phyloP scores from a whole-genome alignment of 1,284 basidiomycete species.

The Macrocybe sp. region DNA sequence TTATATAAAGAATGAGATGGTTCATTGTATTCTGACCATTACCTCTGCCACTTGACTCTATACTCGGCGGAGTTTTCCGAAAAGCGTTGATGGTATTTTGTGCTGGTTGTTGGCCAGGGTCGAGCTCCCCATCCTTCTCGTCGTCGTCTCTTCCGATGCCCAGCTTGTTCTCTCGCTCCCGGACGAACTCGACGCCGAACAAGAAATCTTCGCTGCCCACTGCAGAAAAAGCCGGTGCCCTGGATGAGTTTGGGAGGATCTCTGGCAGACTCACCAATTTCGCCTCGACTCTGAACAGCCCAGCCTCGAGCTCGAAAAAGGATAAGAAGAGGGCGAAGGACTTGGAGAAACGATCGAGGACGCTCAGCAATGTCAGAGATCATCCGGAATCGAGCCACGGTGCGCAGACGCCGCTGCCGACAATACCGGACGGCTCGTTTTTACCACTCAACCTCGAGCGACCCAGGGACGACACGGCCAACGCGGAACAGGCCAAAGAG shows the following conservation, averaged over 20 bases:
- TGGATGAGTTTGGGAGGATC: slow-evolving; percentile 67
- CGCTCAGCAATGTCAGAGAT: slow-evolving; percentile 30
- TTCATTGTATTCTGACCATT: background rate
- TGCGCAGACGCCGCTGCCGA: slow-evolving; percentile 22
- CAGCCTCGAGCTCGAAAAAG: slow-evolving; percentile 32
- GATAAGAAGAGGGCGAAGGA: slow-evolving; percentile 52
- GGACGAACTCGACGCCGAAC: slow-evolving; percentile 33
- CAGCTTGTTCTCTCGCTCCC: slow-evolving; percentile 37
- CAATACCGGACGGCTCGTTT: slow-evolving; percentile 60
- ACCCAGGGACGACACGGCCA: slow-evolving; percentile 31
- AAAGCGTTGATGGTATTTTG: slow-evolving; percentile 6
- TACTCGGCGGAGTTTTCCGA: slow-evolving; percentile 17
- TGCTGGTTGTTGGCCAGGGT: slow-evolving; percentile 14
- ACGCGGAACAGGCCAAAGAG: slow-evolving; percentile 21
- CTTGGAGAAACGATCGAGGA: slow-evolving; percentile 33
- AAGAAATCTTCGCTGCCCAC: slow-evolving; percentile 19
- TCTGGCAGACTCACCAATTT: slow-evolving; percentile 39
- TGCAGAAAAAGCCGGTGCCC: slow-evolving; percentile 16
- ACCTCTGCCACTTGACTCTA: too few relatives aligned
- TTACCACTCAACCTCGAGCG: slow-evolving; percentile 53
- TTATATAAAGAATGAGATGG: slow-evolving; percentile 4
- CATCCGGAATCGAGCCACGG: slow-evolving; percentile 25
- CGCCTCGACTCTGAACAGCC: slow-evolving; percentile 18
- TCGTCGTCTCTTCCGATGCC: slow-evolving; percentile 33
- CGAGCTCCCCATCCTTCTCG: slow-evolving; percentile 16